phyloP scores from a whole-genome alignment of 2,329 filamentous ascomycete genomes.

The Sporothrix luriei region DNA sequence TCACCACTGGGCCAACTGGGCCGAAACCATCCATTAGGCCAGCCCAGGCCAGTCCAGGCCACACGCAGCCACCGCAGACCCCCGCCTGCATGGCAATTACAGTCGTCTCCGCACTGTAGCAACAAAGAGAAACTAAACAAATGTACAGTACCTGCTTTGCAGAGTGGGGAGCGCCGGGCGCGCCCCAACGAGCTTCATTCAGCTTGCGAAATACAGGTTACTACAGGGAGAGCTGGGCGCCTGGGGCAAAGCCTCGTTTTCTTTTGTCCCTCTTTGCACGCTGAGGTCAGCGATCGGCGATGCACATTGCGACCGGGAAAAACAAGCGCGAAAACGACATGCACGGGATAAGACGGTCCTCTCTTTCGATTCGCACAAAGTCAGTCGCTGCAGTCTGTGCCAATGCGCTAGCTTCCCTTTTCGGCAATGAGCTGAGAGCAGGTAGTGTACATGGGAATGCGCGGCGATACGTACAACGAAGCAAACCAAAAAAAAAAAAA shows the following conservation, averaged over 20 bases:
- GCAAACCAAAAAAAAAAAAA: neutral
- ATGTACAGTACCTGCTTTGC: constrained; percentile 17
- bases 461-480: neutral
- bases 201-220: neutral
- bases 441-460: no score
- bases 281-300: constrained; percentile 25
- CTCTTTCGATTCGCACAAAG: neutral
- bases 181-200: neutral
- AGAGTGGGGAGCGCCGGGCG: constrained; percentile 6
- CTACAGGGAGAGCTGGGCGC: neutral
- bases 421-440: neutral
- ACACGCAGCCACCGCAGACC: neutral
- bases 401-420: constrained; percentile 18
- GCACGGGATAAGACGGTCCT: constrained; percentile 3
- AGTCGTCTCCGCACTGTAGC: constrained; percentile 11
- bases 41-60: neutral
- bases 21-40: constrained; percentile 6
- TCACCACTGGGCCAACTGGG: constrained; percentile 22
- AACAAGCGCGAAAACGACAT: constrained; percentile 10
- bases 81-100: neutral
- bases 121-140: constrained; percentile 11
- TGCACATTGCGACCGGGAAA: constrained; percentile 11
- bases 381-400: constrained; percentile 1
- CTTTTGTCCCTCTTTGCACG: neutral
- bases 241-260: neutral